Evolutionary conservation across 192 early-diverging fungal genomes (phyloP), one percentile per base, ranked within the genome.

Genomic region (Coemansia sp.): DNA sequence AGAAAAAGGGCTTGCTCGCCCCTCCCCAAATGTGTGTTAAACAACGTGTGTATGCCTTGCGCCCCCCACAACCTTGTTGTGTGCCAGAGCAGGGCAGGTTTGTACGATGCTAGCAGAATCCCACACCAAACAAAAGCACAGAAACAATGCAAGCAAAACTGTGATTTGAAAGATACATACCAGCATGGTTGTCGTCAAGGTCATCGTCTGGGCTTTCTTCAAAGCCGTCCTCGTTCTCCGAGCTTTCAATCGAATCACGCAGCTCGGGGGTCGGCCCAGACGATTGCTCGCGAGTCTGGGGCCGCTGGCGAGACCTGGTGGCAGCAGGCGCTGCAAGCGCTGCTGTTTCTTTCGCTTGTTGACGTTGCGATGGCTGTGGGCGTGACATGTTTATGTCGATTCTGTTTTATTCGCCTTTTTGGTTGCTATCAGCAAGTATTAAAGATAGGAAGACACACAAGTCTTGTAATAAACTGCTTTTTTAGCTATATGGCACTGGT

Each of bases 311-410:
- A 35, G 65, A 57, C 62, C 61, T 63, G 23, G 55, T 64, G 10
- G 40, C 37, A 25, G 63, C 33, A 20, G 57, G 29, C 15, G 43
- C 18, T 8, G 55, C 64, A 4, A 4, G 7, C 4, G 28, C 45
- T 29, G 26, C 31, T 15, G 10, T 49, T 23, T 39, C 43, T n/a
- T 40, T 25, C 25, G 37, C 45, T 33, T 34, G 40, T 21, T 57
- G 37, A 29, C 70, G 60, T 40, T 66, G 64, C 28, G 65, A 43
- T 56, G 59, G 29, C 53, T 67, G 64, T 35, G 64, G 61, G 57
- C 71, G 71, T 48, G 59, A 49, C 71, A 73, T 73, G 31, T 48
- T 49, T 49, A 5, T 49, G 46, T 49, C 61, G 42, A 31, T 34
- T 26, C 48, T 33, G 31, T 51, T 45, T 13, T 21, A 1, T 49